Evolutionary conservation across 805 yeast genomes (phyloP).

Genomic region (Spathaspora passalidarum): DNA sequence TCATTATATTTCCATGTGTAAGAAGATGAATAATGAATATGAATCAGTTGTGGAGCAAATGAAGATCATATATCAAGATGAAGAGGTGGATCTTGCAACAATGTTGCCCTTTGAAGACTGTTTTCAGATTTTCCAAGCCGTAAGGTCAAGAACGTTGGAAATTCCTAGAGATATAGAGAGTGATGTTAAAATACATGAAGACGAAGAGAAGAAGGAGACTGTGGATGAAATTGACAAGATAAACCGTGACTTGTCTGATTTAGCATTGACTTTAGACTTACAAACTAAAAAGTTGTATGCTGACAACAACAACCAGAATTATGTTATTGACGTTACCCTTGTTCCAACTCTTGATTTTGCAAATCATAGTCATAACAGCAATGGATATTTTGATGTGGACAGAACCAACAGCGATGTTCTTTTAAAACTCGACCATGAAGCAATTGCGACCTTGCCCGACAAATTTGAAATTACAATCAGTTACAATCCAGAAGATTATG

Average conservation of each 20-base stretch:
- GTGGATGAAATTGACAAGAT: constrained; percentile 29
- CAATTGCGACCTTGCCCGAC: constrained; percentile 1
- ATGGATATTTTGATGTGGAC: constrained; percentile 60
- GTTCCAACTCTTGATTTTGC: constrained; percentile 70
- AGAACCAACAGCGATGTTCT: constrained; percentile 39
- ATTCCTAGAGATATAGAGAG: constrained; percentile 44
- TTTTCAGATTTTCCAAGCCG: constrained; percentile 39
- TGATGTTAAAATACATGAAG: constrained; percentile 10
- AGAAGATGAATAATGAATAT: constrained; percentile 10
- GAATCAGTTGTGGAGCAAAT: constrained; percentile 8
- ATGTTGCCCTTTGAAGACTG: constrained; percentile 18
- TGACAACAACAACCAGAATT: constrained; percentile 36
- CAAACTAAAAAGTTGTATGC: constrained; percentile 45
- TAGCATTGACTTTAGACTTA: constrained; percentile 67
- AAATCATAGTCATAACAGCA: constrained; percentile 48
- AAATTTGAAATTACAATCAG: constrained; percentile 22
- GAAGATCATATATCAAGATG: constrained; percentile 3
- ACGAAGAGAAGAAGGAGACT: constrained; percentile 15
- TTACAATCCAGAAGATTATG: constrained; percentile 21
- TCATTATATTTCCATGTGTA: constrained; percentile 5
- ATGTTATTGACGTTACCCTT: constrained; percentile 43
- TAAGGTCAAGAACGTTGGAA: constrained; percentile 60
- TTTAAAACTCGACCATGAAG: constrained; percentile 54
- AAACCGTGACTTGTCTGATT: constrained; percentile 45
- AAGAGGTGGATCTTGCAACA: constrained; percentile 9